phyloP scores from a whole-genome alignment of 2,329 filamentous ascomycete genomes.

The Thielaviopsis populi region DNA sequence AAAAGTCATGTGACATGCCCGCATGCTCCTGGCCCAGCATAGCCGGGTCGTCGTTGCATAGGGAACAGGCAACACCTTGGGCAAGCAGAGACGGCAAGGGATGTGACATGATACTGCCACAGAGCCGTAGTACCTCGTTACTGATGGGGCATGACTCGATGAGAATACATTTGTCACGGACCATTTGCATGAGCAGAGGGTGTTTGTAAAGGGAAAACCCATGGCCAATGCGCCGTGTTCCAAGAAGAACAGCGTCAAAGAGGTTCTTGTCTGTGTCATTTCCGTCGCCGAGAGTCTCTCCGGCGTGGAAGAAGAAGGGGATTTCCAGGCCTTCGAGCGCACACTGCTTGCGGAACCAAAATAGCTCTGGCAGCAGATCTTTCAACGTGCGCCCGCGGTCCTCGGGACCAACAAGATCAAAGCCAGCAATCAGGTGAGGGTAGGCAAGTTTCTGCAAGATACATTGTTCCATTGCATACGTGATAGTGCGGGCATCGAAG shows the following conservation, averaged over 20 bases:
- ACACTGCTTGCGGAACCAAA: constrained; percentile 87
- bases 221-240: constrained; percentile 78
- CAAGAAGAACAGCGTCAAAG: constrained; percentile 76
- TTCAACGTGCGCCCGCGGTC: constrained; percentile 60
- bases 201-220: constrained; percentile 84
- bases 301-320: constrained; percentile 92
- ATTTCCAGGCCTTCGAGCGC: constrained; percentile 62
- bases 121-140: constrained; percentile 73
- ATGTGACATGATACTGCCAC: constrained; percentile 60
- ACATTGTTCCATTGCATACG: constrained; percentile 76
- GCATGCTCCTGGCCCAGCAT: constrained; percentile 71
- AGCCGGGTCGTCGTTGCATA: constrained; percentile 84
- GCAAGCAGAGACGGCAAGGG: constrained; percentile 72
- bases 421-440: constrained; percentile 69
- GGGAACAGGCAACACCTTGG: constrained; percentile 65
- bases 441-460: constrained; percentile 66
- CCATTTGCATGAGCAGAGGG: constrained; percentile 72
- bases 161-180: constrained; percentile 76
- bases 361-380: constrained; percentile 67
- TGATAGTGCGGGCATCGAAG: constrained; percentile 47
- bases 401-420: constrained; percentile 82
- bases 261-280: constrained; percentile 64
- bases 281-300: constrained; percentile 66
- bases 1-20: constrained; percentile 85
- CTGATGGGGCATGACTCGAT: constrained; percentile 84